phyloP scores from a whole-genome alignment of 2,329 filamentous ascomycete genomes.

The Fusarium graminum region DNA sequence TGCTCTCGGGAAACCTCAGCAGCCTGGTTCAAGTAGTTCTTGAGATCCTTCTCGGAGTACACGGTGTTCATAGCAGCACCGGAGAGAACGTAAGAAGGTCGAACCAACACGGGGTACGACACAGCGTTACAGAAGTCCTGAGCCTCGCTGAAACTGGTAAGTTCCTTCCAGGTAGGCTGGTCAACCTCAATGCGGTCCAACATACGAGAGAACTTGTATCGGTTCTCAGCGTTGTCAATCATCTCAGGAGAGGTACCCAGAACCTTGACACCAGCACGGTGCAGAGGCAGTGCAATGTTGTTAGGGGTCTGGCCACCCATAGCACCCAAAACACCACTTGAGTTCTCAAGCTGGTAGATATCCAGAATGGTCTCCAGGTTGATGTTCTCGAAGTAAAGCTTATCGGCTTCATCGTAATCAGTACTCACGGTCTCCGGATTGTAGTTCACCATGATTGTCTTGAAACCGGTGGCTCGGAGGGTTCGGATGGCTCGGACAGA shows the following conservation, averaged over 20 bases:
- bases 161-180: slow-evolving; percentile 97
- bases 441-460: slow-evolving; percentile 97
- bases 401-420: slow-evolving; percentile 94
- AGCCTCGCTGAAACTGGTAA: slow-evolving; percentile 94
- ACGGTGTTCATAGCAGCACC: slow-evolving; percentile 99
- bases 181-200: slow-evolving; percentile 94
- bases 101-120: slow-evolving; percentile 91
- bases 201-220: slow-evolving; percentile 99
- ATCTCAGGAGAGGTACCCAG: slow-evolving; percentile 97
- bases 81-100: slow-evolving; percentile 95
- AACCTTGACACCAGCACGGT: slow-evolving; percentile 90
- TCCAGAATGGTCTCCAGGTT: slow-evolving; percentile 90
- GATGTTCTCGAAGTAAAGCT: slow-evolving; percentile 96
- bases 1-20: slow-evolving; percentile 94
- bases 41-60: slow-evolving; percentile 93
- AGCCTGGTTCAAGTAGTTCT: slow-evolving; percentile 89
- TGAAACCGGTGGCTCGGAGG: slow-evolving; percentile 83
- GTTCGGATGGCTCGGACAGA: slow-evolving; percentile 95
- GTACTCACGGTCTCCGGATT: slow-evolving; percentile 92
- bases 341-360: slow-evolving; percentile 89
- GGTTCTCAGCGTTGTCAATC: slow-evolving; percentile 97
- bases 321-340: slow-evolving; percentile 88
- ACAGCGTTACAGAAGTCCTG: slow-evolving; percentile 88
- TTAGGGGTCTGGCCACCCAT: slow-evolving; percentile 99
- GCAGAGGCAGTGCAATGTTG: slow-evolving; percentile 93